Evolutionary conservation across 805 yeast genomes (phyloP).

Genomic region (Hanseniaspora lindneri): DNA sequence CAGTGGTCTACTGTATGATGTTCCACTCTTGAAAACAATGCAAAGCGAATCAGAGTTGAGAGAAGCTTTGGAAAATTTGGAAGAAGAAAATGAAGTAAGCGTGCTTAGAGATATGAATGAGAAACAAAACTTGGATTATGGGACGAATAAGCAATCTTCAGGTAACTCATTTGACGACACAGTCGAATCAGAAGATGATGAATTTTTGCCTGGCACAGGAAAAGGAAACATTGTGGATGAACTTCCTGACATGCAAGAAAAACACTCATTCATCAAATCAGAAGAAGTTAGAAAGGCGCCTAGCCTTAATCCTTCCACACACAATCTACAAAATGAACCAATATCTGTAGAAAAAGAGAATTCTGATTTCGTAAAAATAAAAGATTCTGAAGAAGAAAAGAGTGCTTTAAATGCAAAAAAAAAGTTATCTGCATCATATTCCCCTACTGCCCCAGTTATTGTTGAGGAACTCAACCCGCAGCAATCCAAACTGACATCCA

Average conservation of each 20-base stretch:
- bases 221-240: neutral
- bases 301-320: too few relatives aligned
- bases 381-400: neutral
- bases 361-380: neutral
- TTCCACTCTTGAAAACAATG: slow-evolving; percentile 7
- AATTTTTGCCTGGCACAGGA: neutral
- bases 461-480: neutral
- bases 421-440: too few relatives aligned
- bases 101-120: neutral
- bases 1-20: slow-evolving; percentile 4
- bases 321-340: too few relatives aligned
- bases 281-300: too few relatives aligned
- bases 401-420: neutral
- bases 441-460: neutral
- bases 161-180: neutral
- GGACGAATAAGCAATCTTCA: too few relatives aligned
- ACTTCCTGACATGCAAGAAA: neutral
- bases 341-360: too few relatives aligned
- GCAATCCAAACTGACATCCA: too few relatives aligned
- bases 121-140: too few relatives aligned
- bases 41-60: slow-evolving; percentile 12
- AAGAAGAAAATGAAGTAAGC: slow-evolving; percentile 5
- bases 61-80: slow-evolving; percentile 8
- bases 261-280: too few relatives aligned
- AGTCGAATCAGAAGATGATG: neutral